Conservation (phyloP, 768 basidiomycete species). For the Chalciporus chontae region DNA sequence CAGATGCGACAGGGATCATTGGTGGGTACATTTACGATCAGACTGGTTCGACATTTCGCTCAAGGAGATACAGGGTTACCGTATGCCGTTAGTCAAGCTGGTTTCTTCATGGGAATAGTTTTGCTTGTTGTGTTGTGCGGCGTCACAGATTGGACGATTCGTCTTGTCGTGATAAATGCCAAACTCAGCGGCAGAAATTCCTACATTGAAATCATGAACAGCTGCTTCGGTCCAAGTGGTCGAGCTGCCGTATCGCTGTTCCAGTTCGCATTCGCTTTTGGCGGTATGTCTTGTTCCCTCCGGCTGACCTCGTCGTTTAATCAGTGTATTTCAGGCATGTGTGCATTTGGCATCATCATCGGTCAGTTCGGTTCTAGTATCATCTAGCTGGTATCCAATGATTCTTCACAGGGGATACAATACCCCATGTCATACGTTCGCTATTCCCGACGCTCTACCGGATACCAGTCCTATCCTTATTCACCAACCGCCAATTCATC, state of each 20-base stretch:
- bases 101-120: constrained; percentile 84
- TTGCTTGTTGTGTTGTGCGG: constrained; percentile 75
- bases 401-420: constrained; percentile 70
- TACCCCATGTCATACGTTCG: constrained; percentile 89
- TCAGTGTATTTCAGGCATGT: constrained; percentile 67
- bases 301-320: constrained; percentile 1
- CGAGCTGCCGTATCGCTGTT: constrained; percentile 94
- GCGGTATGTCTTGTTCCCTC: constrained; percentile 51
- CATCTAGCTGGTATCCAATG: neutral
- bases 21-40: constrained; percentile 39
- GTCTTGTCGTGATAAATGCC: constrained; percentile 92
- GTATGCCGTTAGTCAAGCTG: constrained; percentile 92
- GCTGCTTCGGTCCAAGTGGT: constrained; percentile 89
- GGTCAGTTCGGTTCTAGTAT: constrained; percentile 30
- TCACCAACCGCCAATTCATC: constrained; percentile 86
- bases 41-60: neutral
- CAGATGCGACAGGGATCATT: constrained; percentile 55
- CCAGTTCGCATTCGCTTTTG: constrained; percentile 97
- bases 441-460: constrained; percentile 67
- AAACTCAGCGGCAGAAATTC: constrained; percentile 91
- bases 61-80: constrained; percentile 63
- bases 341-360: constrained; percentile 96
- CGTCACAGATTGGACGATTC: constrained; percentile 97
- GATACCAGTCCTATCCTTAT: constrained; percentile 70
- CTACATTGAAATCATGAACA: constrained; percentile 93